Conservation (phyloP, 129 eudicot genomes). For the Flaveria linearis region DNA sequence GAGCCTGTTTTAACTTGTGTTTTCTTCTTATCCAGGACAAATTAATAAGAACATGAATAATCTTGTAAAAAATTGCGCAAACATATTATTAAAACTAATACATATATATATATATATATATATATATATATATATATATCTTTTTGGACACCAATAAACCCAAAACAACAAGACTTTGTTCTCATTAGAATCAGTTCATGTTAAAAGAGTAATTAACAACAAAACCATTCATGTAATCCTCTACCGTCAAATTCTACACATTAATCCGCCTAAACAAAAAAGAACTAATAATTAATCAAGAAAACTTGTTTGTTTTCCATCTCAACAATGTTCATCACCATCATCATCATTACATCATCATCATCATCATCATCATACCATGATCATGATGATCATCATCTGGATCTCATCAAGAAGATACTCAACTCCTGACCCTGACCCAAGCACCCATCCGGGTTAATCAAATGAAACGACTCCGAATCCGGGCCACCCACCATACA, state of each 20-base stretch:
- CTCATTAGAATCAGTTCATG: slow-evolving; percentile 23
- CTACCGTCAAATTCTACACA: slow-evolving; percentile 23
- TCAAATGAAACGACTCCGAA: slow-evolving; percentile 83
- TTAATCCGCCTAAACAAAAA: neutral
- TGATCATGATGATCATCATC: slow-evolving; percentile 27
- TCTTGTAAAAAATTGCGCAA: neutral
- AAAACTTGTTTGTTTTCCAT: slow-evolving; percentile 20
- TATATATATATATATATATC: too few relatives aligned
- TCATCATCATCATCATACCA: neutral
- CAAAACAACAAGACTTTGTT: slow-evolving; percentile 17
- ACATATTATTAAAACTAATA: neutral
- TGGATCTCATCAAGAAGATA: slow-evolving; percentile 84
- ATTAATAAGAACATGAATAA: too few relatives aligned
- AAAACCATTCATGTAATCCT: slow-evolving; percentile 19
- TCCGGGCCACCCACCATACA: slow-evolving; percentile 82
- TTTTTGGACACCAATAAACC: neutral
- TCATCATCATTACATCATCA: neutral
- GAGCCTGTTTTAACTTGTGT: too few relatives aligned
- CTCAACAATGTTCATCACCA: neutral
- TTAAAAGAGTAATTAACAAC: slow-evolving; percentile 23
- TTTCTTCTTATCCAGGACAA: too few relatives aligned
- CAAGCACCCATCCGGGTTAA: slow-evolving; percentile 73
- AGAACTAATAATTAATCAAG: slow-evolving; percentile 30
- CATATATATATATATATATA: too few relatives aligned
- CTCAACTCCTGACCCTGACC: slow-evolving; percentile 79